Conservation (phyloP, 2,329 filamentous ascomycete species). For the Microsporum ferrugineum region DNA sequence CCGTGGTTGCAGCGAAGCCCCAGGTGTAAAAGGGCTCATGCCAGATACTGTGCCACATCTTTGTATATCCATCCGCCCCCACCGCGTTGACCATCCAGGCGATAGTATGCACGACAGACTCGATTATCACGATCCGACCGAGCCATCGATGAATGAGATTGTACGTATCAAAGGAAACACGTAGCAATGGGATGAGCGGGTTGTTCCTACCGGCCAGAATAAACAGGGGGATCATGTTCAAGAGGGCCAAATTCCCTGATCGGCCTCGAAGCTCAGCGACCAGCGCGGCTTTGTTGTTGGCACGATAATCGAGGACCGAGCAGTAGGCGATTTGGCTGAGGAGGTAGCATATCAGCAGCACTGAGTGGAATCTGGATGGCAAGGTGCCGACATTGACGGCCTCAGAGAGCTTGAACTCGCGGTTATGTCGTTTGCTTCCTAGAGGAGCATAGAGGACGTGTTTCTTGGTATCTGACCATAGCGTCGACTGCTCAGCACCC, state of each 20-base stretch:
- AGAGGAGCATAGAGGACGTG: conserved; percentile 52
- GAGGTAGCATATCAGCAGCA: conserved; percentile 58
- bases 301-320: conserved; percentile 32
- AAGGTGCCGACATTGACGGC: conserved; percentile 64
- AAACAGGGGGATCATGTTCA: conserved; percentile 87
- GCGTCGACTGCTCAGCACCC: conserved; percentile 30
- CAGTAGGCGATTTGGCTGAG: conserved; percentile 67
- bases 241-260: conserved; percentile 67
- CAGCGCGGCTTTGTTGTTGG: conserved; percentile 42
- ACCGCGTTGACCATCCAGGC: conserved; percentile 69
- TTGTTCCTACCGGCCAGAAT: conserved; percentile 89
- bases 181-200: conserved; percentile 67
- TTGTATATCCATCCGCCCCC: conserved; percentile 51
- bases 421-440: conserved; percentile 63
- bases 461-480: conserved; percentile 37
- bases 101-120: conserved; percentile 57
- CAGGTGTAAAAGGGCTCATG: conserved; percentile 33
- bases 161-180: conserved; percentile 92
- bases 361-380: conserved; percentile 64
- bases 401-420: conserved; percentile 56
- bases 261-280: conserved; percentile 76
- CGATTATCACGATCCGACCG: conserved; percentile 61
- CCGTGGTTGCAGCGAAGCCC: conserved; percentile 35
- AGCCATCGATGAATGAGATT: conserved; percentile 82
- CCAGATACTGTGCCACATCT: conserved; percentile 28